A percentile compares a stretch with the other conserved stretches of the same genome.
Evolutionary conservation across 805 yeast species (phyloP).

Genomic region (Candida chilensis): DNA sequence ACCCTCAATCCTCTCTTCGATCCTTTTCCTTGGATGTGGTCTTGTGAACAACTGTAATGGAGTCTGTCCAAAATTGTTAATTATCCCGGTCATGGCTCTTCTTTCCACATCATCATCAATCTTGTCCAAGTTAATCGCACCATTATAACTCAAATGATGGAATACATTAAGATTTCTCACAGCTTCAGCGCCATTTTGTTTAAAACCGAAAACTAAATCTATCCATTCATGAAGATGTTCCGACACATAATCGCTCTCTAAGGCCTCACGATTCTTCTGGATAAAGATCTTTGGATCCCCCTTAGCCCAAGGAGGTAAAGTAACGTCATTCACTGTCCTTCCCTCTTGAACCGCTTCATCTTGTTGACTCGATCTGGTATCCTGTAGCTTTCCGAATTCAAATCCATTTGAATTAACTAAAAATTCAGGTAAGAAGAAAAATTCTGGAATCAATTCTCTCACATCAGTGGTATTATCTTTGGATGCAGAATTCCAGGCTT

Average conservation of each 20-base stretch:
- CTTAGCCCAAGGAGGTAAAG: constrained; percentile 78
- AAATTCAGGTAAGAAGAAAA: constrained; percentile 76
- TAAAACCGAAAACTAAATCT: constrained; percentile 73
- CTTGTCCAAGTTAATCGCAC: constrained; percentile 69
- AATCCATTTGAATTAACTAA: constrained; percentile 54
- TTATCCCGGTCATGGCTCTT: constrained; percentile 72
- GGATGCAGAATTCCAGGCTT: constrained; percentile 78
- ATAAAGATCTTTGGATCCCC: constrained; percentile 69
- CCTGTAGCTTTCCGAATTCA: constrained; percentile 65
- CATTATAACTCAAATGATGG: constrained; percentile 78
- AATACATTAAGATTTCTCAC: constrained; percentile 64
- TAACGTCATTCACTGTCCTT: constrained; percentile 46
- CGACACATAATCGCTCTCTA: constrained; percentile 77
- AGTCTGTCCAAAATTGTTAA: constrained; percentile 89
- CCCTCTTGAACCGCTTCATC: too few relatives aligned
- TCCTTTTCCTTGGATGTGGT: constrained; percentile 51
- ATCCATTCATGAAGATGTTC: constrained; percentile 76
- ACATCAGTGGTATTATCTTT: constrained; percentile 80
- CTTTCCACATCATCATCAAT: constrained; percentile 68
- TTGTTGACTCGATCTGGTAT: too few relatives aligned
- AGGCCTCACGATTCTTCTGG: constrained; percentile 68
- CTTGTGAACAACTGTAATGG: constrained; percentile 63
- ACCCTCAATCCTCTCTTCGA: too few relatives aligned
- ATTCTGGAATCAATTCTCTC: constrained; percentile 81
- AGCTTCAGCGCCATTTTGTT: constrained; percentile 69